Base-by-base conservation (phyloP, 164 flowering plant genomes). In the Magnolia kwangsiensis region DNA sequence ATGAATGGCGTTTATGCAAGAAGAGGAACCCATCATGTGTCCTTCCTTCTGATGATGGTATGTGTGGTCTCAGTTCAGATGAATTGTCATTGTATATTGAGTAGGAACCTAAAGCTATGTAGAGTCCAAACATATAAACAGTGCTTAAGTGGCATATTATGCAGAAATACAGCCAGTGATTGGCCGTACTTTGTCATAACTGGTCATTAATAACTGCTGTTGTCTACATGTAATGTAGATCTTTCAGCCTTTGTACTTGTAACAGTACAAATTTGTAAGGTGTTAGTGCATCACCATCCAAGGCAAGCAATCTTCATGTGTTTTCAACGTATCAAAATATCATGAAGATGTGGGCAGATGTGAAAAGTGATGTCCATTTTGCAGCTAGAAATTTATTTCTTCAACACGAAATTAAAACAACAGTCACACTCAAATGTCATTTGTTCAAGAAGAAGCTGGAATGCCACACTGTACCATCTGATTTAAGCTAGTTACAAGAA, bases 1-100 rank as follows among this genome's bases (percentile, higher is more conserved):
- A 88, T 72, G 75, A 82, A 13, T 88, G 90, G 91, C 81, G 85
- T 11, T 67, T 67, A 6, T 14, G 20, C 50, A 67, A 31, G 50
- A 37, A 67, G 71, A 67, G 27, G 71, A 18, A 67, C 50, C 11
- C n/a, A 3, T 18, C 71, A 67, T 0, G 9, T 27, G 13, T 29
- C n/a, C 50, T 37, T 27, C 14, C 27, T 6, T 20, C 20, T 21
- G 11, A 64, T 8, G 29, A 20, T 18, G 19, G 24, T 21, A 20
- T 11, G 9, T 20, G 23, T 64, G 20, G 23, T 64, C 19, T 64
- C 24, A 64, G 23, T 55, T 64, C 23, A 64, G 67, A 21, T 18
- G 67, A 64, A 7, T 64, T 64, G 21, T 21, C 24, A 18, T 21
- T 55, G 61, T 10, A 10, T 16, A 55, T 55, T 55, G 61, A 55